Conservation (phyloP, 2,329 filamentous ascomycete genomes). For the Botrytis fragariae region DNA sequence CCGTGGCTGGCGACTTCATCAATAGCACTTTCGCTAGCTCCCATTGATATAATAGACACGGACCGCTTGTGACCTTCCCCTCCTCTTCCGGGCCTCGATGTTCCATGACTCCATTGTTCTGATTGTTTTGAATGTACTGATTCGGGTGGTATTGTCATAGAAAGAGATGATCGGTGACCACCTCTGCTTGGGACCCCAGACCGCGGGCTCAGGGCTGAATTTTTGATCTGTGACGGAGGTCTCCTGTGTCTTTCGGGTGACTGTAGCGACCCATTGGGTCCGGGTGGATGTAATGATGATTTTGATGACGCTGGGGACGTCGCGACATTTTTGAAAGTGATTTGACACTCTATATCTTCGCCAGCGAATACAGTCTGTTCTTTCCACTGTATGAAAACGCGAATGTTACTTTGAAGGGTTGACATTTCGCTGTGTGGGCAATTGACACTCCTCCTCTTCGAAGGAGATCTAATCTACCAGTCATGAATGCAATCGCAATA, state of each 20-base stretch:
- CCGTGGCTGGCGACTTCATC: slow-evolving; percentile 39
- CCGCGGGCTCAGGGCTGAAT: slow-evolving; percentile 48
- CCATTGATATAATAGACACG: slow-evolving; percentile 78
- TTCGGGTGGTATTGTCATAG: slow-evolving; percentile 53
- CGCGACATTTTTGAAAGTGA: slow-evolving; percentile 87
- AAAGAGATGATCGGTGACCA: slow-evolving; percentile 63
- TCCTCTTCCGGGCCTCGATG: slow-evolving; percentile 28
- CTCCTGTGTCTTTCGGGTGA: slow-evolving; percentile 35
- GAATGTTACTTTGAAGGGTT: slow-evolving; percentile 68
- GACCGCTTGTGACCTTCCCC: slow-evolving; percentile 70
- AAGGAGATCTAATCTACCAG: slow-evolving; percentile 34
- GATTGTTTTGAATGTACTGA: slow-evolving; percentile 24
- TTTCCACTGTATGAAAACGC: slow-evolving; percentile 93
- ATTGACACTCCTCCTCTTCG: slow-evolving; percentile 34
- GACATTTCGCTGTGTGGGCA: slow-evolving; percentile 35
- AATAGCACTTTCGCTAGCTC: slow-evolving; percentile 46
- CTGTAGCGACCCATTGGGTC: slow-evolving; percentile 31
- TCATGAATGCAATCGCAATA: slow-evolving; percentile 37
- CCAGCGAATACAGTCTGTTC: slow-evolving; percentile 94
- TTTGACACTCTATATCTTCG: slow-evolving; percentile 91
- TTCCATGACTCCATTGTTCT: slow-evolving; percentile 29
- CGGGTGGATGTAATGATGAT: slow-evolving; percentile 30
- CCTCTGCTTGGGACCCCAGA: slow-evolving; percentile 47
- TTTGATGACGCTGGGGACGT: slow-evolving; percentile 28
- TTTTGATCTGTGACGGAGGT: slow-evolving; percentile 40